Conservation (phyloP, 2,329 filamentous ascomycete species). For the Diaporthe sp. region DNA sequence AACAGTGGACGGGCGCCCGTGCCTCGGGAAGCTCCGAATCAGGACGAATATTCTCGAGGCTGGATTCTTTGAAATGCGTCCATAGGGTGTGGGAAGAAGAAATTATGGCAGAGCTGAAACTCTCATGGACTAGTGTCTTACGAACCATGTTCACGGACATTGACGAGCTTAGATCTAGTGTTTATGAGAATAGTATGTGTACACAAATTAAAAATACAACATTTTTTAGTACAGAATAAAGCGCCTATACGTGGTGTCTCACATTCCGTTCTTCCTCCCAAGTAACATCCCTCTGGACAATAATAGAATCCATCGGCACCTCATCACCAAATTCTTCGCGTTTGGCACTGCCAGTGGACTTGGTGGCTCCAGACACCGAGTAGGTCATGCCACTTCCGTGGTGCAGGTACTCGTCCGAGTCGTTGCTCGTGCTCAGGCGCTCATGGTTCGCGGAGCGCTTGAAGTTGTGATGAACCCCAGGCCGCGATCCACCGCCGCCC, state of each 20-base stretch:
- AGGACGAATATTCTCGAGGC: too few species aligned
- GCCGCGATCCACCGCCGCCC: not conserved
- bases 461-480: not conserved
- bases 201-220: not conserved
- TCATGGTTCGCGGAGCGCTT: not conserved
- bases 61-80: not conserved
- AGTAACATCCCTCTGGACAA: not conserved
- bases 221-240: not conserved
- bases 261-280: not conserved
- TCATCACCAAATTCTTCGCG: not conserved
- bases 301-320: not conserved
- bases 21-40: too few species aligned
- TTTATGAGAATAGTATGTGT: too few species aligned
- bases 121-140: not conserved
- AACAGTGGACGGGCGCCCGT: not conserved
- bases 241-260: not conserved
- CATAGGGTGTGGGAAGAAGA: too few species aligned
- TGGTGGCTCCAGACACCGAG: not conserved
- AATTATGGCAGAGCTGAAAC: not conserved
- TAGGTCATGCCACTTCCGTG: not conserved
- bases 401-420: not conserved
- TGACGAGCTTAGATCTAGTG: not conserved
- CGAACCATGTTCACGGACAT: too few species aligned
- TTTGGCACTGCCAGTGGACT: not conserved
- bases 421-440: not conserved